These are phyloP conservation scores for Boletus patriciae DNA, from an alignment of 768 basidiomycete species.

Conservation along the genomic window DNA sequence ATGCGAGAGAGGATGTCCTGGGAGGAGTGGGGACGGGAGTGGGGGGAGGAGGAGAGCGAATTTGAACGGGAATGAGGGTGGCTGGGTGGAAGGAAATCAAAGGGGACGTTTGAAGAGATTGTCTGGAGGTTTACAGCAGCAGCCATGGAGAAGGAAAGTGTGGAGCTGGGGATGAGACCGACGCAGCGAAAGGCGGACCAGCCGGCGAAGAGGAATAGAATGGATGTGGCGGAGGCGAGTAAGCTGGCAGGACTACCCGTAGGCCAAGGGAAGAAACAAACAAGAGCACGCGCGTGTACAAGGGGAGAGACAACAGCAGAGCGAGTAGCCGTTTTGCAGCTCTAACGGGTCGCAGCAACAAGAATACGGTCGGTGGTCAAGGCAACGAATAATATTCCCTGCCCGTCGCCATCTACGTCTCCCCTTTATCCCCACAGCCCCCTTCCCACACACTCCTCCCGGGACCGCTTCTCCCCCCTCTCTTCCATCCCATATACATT, in stretches of 20 bases:
- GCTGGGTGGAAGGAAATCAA: slow-evolving; percentile 67
- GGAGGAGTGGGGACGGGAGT: slow-evolving; percentile 76
- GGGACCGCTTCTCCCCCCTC: neutral
- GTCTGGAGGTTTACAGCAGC: slow-evolving; percentile 75
- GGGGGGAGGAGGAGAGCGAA: slow-evolving; percentile 73
- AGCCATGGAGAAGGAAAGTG: slow-evolving; percentile 57
- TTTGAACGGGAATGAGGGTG: slow-evolving; percentile 72
- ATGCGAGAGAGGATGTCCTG: slow-evolving; percentile 61
- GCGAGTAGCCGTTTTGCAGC: slow-evolving; percentile 19
- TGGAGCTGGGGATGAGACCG: slow-evolving; percentile 31
- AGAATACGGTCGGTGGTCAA: slow-evolving; percentile 49
- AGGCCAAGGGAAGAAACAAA: slow-evolving; percentile 27
- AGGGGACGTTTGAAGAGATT: slow-evolving; percentile 63
- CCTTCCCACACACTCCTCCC: slow-evolving; percentile 13
- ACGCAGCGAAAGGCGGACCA: slow-evolving; percentile 53
- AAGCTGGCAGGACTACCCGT: slow-evolving; percentile 17
- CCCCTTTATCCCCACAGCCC: slow-evolving; percentile 21
- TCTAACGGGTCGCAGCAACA: slow-evolving; percentile 35
- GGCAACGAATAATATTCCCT: slow-evolving; percentile 41
- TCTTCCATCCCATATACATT: neutral
- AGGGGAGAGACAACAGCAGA: slow-evolving; percentile 5
- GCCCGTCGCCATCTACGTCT: neutral
- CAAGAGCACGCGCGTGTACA: slow-evolving; percentile 12
- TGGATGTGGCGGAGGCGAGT: neutral
- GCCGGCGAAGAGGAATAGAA: slow-evolving; percentile 38